Evolutionary conservation across 306 rosid species (phyloP), one percentile per base, ranked within the genome.

Genomic region (Dalbergia cultrata): DNA sequence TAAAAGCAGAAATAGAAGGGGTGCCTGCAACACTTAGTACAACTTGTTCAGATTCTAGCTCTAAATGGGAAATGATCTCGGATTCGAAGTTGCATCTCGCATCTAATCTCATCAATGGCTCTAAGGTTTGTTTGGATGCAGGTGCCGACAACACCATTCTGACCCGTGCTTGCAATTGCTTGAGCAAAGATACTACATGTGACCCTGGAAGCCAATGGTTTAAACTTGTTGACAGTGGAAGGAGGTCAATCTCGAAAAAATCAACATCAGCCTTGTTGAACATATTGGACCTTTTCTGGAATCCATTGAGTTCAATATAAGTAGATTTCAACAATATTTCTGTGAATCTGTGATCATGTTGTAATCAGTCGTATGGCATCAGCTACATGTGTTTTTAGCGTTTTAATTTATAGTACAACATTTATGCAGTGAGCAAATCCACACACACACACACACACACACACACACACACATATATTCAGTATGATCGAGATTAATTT

Each of bases 181-280:
- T 95, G 73, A 84, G 81, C 60, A 39, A 69, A 26, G 97, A 91
- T 43, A 59, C 9, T 1, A 18, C 71, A 5, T 95, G 99, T 17
- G 92, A 93, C 84, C 98, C 98, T 0, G 87, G 43, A 34, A 91
- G 89, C 86, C 99, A 95, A 49, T 93, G 98, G 99, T 93, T 93
- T 84, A 90, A 88, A 70, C 90, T 93, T 16, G 92, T 93, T 22
- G 90, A 89, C 52, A 89, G 90, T 44, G 86, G 93, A 1, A 82
- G 77, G 57, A 81, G 83, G 50, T 69, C 89, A 18, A 49, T 21
- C 34, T 9, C 69, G 2, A 14, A 41, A 12, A 49, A 10, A 5
- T 58, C 83, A 17, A 47, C 73, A 18, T 54, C 74, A 10, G 74
- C 92, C 8, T 54, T 68, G 58, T 61, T 75, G 43, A 84, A 70